Conservation (phyloP, 768 basidiomycete genomes). For the Termitomyces sp. region DNA sequence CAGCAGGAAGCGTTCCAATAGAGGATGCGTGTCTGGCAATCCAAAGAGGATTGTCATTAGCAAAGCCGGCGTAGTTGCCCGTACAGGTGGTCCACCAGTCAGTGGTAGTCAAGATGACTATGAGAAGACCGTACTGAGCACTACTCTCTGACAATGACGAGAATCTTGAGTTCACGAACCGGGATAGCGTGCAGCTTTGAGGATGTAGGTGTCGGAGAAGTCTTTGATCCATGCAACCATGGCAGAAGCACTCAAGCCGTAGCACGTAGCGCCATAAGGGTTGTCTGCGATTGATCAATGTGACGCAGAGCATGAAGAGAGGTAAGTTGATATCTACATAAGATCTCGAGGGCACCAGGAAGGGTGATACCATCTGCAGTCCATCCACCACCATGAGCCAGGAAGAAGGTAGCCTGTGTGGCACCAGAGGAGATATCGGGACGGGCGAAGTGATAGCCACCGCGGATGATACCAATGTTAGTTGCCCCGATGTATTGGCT, state of each 20-base stretch:
- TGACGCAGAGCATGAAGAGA: not conserved
- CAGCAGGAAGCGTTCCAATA: slow-evolving; percentile 52
- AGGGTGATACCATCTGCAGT: slow-evolving; percentile 35
- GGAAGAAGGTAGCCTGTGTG: slow-evolving; percentile 54
- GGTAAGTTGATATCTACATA: slow-evolving; percentile 34
- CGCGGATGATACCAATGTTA: slow-evolving; percentile 50
- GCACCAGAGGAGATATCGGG: slow-evolving; percentile 51
- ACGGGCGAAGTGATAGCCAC: slow-evolving; percentile 38
- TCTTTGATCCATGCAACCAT: slow-evolving; percentile 64
- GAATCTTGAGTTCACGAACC: slow-evolving; percentile 20
- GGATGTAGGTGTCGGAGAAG: slow-evolving; percentile 57
- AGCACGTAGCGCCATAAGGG: slow-evolving; percentile 47
- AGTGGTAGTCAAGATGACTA: slow-evolving; percentile 60
- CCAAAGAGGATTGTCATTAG: slow-evolving; percentile 51
- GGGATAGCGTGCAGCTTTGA: slow-evolving; percentile 40
- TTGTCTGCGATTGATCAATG: slow-evolving; percentile 33
- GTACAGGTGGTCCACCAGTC: slow-evolving; percentile 70
- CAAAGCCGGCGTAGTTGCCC: slow-evolving; percentile 50
- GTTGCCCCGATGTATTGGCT: slow-evolving; percentile 53
- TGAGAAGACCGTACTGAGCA: not conserved
- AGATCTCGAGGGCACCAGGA: slow-evolving; percentile 60
- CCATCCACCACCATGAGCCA: slow-evolving; percentile 43
- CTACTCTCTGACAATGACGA: not conserved
- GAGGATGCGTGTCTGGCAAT: slow-evolving; percentile 48
- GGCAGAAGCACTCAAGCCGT: slow-evolving; percentile 41